Evolutionary conservation across 495 filamentous ascomycete genomes (phyloP).

Genomic region (Talaromyces adpressus): DNA sequence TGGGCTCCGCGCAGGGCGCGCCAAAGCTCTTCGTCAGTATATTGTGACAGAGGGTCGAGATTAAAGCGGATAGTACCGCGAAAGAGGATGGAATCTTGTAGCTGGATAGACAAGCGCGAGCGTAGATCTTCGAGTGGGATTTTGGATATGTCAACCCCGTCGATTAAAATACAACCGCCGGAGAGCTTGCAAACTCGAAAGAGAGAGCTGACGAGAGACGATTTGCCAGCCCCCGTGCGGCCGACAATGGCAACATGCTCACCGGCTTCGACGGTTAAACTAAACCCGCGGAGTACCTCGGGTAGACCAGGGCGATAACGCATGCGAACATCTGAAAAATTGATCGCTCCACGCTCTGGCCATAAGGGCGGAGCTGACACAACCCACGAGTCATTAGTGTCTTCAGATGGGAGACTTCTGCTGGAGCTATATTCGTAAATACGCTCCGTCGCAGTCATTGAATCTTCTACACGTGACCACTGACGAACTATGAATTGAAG

Average conservation of each 20-base stretch:
- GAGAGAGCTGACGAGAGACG: constrained; percentile 11
- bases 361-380: constrained; percentile 60
- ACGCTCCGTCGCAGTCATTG: constrained; percentile 64
- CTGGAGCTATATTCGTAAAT: constrained; percentile 58
- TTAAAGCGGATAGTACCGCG: constrained; percentile 18
- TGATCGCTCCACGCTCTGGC: constrained; percentile 16
- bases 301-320: constrained; percentile 14
- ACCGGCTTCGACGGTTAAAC: constrained; percentile 12
- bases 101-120: constrained; percentile 14
- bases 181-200: constrained; percentile 17
- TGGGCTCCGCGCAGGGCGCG: constrained; percentile 9
- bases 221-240: constrained; percentile 23
- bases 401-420: constrained; percentile 16
- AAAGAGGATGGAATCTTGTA: constrained; percentile 20
- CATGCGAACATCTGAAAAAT: constrained; percentile 12
- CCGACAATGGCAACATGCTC: constrained; percentile 19
- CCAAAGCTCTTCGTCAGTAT: constrained; percentile 16
- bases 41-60: constrained; percentile 16
- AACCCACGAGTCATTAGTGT: constrained; percentile 81
- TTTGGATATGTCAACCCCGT: constrained; percentile 16
- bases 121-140: constrained; percentile 13
- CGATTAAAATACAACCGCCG: constrained; percentile 15
- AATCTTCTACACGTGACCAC: constrained; percentile 56
- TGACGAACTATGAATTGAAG: constrained; percentile 54
- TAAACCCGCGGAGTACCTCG: constrained; percentile 14